Evolutionary conservation across 1,284 basidiomycete species (phyloP).

Genomic region (Pseudozyma thailandica): DNA sequence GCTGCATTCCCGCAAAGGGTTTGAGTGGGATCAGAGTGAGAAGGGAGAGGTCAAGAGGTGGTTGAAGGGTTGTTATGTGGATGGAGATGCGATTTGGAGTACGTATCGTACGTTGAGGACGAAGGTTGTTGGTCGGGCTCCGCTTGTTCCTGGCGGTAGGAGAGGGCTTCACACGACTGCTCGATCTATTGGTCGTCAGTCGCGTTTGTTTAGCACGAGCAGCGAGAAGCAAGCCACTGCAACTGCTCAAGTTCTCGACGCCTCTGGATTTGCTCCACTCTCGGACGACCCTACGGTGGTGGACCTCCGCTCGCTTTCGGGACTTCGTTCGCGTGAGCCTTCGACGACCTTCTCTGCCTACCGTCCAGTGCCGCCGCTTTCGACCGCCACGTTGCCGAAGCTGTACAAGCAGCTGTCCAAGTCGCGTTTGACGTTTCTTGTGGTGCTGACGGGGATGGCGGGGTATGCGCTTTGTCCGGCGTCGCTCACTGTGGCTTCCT

Average conservation of each 20-base stretch:
- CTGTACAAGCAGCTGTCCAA: constrained; percentile 87
- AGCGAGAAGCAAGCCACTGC: not conserved
- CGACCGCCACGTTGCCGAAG: constrained; percentile 26
- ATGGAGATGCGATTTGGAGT: constrained; percentile 80
- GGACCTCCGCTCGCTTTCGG: constrained; percentile 27
- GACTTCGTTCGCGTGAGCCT: constrained; percentile 29
- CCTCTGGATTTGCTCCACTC: constrained; percentile 37
- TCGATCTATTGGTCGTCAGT: not conserved
- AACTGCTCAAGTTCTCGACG: constrained; percentile 3
- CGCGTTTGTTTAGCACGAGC: constrained; percentile 21
- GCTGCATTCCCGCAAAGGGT: constrained; percentile 86
- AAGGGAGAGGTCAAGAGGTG: constrained; percentile 68
- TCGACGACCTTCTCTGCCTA: constrained; percentile 35
- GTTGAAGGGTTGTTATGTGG: constrained; percentile 83
- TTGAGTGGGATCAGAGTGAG: constrained; percentile 71
- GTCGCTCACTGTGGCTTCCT: constrained; percentile 27
- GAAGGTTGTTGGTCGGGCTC: constrained; percentile 28
- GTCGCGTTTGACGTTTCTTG: constrained; percentile 84
- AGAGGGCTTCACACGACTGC: not conserved
- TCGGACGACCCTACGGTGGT: constrained; percentile 55
- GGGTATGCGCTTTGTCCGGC: constrained; percentile 84
- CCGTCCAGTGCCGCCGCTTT: constrained; percentile 45
- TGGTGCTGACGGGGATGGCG: constrained; percentile 89
- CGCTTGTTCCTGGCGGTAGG: constrained; percentile 12
- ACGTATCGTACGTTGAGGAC: constrained; percentile 53